These are phyloP conservation scores for Sicyos edulis DNA, from an alignment of 306 rosid species.

Conservation along the genomic window DNA sequence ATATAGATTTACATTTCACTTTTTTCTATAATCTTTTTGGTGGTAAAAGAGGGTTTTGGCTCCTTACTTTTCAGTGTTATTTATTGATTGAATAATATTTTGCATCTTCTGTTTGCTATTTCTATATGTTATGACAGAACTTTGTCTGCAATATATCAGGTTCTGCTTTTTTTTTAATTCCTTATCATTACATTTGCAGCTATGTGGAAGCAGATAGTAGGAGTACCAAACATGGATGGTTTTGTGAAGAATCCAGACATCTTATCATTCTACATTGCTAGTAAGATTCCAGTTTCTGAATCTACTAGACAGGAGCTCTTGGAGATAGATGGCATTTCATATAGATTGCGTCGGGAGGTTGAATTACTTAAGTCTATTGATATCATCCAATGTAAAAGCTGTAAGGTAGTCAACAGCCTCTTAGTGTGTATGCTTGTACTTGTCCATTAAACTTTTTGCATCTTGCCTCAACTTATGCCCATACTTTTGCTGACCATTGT, in stretches of 20 bases:
- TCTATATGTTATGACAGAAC: not conserved
- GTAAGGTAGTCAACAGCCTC: constrained; percentile 48
- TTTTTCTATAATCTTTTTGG: not conserved
- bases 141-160: constrained; percentile 4
- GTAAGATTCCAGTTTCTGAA: constrained; percentile 94
- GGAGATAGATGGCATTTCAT: constrained; percentile 78
- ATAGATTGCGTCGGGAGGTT: constrained; percentile 89
- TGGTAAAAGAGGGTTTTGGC: not conserved
- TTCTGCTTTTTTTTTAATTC: not conserved
- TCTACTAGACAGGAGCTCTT: constrained; percentile 92
- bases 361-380: constrained; percentile 77
- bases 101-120: constrained; percentile 4
- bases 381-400: constrained; percentile 65
- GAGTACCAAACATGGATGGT: constrained; percentile 69
- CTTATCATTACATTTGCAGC: constrained; percentile 37
- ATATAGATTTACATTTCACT: not conserved
- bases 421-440: not conserved
- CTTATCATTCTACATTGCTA: constrained; percentile 79
- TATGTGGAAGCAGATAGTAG: constrained; percentile 86
- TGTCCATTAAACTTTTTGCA: not conserved
- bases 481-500: not conserved
- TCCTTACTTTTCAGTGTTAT: not conserved
- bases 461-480: not conserved
- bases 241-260: constrained; percentile 71
- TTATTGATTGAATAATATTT: not conserved